Base-by-base conservation (phyloP, 202 grass and related monocot genomes). In the Panicum virgatum region DNA sequence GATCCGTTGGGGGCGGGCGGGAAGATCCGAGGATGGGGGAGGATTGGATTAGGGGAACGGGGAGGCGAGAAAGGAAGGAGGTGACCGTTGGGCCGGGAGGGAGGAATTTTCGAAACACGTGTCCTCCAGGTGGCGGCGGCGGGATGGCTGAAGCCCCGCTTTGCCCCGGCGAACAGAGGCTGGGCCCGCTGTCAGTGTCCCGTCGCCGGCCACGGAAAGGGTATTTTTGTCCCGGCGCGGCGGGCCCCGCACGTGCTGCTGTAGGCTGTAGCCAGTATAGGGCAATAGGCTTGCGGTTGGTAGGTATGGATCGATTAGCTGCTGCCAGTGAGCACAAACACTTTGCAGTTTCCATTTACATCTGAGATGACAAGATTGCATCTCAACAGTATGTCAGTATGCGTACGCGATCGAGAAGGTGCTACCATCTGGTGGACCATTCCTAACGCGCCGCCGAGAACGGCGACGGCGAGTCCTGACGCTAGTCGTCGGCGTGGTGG, bases 271-370 rank as follows among this genome's bases (percentile, higher is more conserved):
- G n/a, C n/a, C n/a, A n/a, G n/a, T n/a, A n/a, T n/a, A n/a, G n/a
- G n/a, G n/a, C n/a, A n/a, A n/a, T n/a, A 75, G 72, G 72, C 52
- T 59, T 43, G 34, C 72, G 20, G 72, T 75, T 75, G 72, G 51
- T 57, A 40, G 20, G 16, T 37, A 37, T 2, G 1, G 32, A 34
- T 34, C 32, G 32, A 34, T 4, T 4, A 34, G 32, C 32, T n/a
- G n/a, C n/a, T n/a, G n/a, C n/a, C n/a, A n/a, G n/a, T n/a, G n/a
- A n/a, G 32, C 32, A n/a, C 32, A 34, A 34, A 4, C 32, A 34
- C n/a, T 34, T 34, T 34, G 32, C 32, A 34, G 4, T 4, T 15
- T 48, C 14, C 46, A 48, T 48, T 48, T 48, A 16, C 46, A 16
- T 48, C 46, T 48, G 13, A n/a, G n/a, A n/a, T n/a, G n/a, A 48